Base-by-base conservation (phyloP, 805 yeast species). In the Saccharomycopsis javanensis region DNA sequence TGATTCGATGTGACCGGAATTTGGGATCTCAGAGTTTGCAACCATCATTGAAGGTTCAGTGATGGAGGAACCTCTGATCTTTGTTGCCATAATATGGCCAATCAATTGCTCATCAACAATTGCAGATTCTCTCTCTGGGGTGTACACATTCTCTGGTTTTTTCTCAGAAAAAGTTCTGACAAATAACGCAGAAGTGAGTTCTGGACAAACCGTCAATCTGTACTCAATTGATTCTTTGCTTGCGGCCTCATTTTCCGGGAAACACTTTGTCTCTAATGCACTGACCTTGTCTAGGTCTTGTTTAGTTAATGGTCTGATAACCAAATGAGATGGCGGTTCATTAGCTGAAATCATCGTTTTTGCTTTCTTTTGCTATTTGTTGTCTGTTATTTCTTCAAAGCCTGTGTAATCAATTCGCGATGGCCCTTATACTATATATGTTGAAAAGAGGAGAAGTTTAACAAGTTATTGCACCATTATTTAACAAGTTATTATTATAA, bases 141-240 rank as follows among this genome's bases (percentile, higher is more conserved):
- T 52, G 37, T 60, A 65, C 5, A 61, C 58, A 31, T 69, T 72
- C 31, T 42, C 37, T 28, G 27, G 50, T n/a, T 35, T 33, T 20
- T 51, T 51, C 6, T 51, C 45, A 31, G 67, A 74, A 69, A 85
- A 86, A 57, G 81, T 81, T 66, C 96, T 77, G 54, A 89, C 75
- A 66, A 92, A 94, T 57, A 94, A 75, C 1, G 98, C 98, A 5
- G 91, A 81, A 62, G 94, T 82, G 57, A 92, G 78, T 69, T 92
- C 99, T 8, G 98, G 98, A 68, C 97, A 91, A 3, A 74, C 81
- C 1, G 77, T 77, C 61, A 92, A 75, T 64, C 97, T 78, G 73
- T 88, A 92, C 62, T 71, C 72, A 56, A 82, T 69, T 62, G 79
- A 83, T 54, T 82, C 88, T n/a, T 65, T 66, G 11, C 87, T 68